Conservation (phyloP, 2,329 filamentous ascomycete genomes). For the Lecanosticta acicola region DNA sequence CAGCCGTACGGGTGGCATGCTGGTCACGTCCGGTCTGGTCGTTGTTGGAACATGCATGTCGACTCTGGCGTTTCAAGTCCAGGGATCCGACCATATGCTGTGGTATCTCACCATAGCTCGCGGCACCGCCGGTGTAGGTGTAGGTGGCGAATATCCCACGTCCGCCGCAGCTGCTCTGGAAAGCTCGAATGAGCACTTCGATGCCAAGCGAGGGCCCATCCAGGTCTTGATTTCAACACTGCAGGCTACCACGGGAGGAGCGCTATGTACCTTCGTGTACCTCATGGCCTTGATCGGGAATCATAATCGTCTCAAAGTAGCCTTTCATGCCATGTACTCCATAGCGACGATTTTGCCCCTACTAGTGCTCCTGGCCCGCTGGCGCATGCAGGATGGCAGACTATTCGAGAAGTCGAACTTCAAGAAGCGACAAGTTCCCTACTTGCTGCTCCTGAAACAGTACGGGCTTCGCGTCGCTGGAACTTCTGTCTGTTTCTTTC, state of each 20-base stretch:
- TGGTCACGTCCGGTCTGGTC: conserved; percentile 31
- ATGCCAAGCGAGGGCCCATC: conserved; percentile 24
- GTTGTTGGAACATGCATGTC: conserved; percentile 34
- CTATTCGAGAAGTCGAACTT: conserved; percentile 47
- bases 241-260: conserved; percentile 20
- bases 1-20: conserved; percentile 32
- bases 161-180: conserved; percentile 45
- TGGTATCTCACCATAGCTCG: conserved; percentile 50
- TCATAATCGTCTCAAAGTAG: conserved; percentile 36
- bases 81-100: conserved; percentile 41
- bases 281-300: conserved; percentile 37
- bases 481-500: conserved; percentile 15
- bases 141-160: conserved; percentile 47
- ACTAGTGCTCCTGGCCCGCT: conserved; percentile 30
- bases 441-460: conserved; percentile 41
- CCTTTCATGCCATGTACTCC: conserved; percentile 39
- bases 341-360: conserved; percentile 46
- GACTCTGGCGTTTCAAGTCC: conserved; percentile 35
- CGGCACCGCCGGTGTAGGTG: conserved; percentile 44
- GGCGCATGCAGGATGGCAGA: conserved; percentile 44
- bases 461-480: conserved; percentile 17
- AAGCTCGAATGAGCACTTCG: conserved; percentile 45
- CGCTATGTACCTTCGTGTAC: conserved; percentile 22
- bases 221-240: conserved; percentile 26
- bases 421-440: conserved; percentile 42